Evolutionary conservation across 2,329 filamentous ascomycete genomes (phyloP).

Genomic region (Trichoderma gracile): DNA sequence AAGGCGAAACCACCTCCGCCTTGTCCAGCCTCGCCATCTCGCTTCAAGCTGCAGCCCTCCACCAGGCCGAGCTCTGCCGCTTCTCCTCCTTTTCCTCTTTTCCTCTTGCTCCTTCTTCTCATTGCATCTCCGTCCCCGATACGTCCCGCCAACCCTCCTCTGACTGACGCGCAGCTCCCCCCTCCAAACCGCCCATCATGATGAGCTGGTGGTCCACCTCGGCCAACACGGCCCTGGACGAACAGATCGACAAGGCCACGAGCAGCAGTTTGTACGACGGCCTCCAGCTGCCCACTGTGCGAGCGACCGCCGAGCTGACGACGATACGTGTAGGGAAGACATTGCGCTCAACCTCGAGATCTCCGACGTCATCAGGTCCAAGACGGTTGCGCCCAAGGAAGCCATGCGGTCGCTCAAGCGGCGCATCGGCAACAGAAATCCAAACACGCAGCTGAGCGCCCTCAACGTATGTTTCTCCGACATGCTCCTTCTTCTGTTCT

Average conservation of each 20-base stretch:
- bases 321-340: slow-evolving; percentile 66
- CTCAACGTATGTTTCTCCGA: slow-evolving; percentile 66
- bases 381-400: slow-evolving; percentile 95
- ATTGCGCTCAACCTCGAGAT: slow-evolving; percentile 98
- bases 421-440: slow-evolving; percentile 95
- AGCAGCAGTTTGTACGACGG: slow-evolving; percentile 80
- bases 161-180: slow-evolving; percentile 19
- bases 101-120: neutral
- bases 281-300: neutral
- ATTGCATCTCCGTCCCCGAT: neutral
- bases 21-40: slow-evolving; percentile 15
- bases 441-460: slow-evolving; percentile 93
- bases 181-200: slow-evolving; percentile 43
- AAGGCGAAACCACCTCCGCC: neutral
- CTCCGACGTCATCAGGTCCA: slow-evolving; percentile 94
- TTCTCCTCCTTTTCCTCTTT: too few relatives aligned
- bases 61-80: slow-evolving; percentile 11
- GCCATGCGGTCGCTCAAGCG: slow-evolving; percentile 95
- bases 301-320: neutral
- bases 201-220: slow-evolving; percentile 98
- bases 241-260: slow-evolving; percentile 95
- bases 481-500: neutral
- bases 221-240: slow-evolving; percentile 86
- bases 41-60: slow-evolving; percentile 17
- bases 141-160: neutral